Conservation (phyloP, 441 rosid genomes). For the Manihot esculenta region DNA sequence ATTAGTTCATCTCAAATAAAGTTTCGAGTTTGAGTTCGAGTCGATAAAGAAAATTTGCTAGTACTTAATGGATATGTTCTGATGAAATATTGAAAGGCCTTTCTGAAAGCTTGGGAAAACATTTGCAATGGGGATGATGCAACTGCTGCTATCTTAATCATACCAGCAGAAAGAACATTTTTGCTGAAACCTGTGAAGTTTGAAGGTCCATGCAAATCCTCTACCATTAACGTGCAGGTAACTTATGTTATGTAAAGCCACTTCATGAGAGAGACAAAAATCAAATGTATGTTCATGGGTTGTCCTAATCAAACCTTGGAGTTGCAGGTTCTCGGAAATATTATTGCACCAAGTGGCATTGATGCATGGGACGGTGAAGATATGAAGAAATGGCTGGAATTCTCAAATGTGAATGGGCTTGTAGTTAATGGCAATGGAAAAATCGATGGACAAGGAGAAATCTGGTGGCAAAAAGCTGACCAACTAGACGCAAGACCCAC, state of each 20-base stretch:
- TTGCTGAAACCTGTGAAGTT: constrained; percentile 34
- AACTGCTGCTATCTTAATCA: constrained; percentile 23
- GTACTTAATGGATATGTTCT: too few relatives aligned
- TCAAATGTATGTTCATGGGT: neutral
- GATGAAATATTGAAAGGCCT: constrained; percentile 21
- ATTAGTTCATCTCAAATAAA: too few relatives aligned
- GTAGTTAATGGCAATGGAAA: constrained; percentile 33
- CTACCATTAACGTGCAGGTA: constrained; percentile 30
- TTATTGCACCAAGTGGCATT: constrained; percentile 30
- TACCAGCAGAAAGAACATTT: constrained; percentile 34
- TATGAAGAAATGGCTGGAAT: constrained; percentile 31
- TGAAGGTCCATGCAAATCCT: constrained; percentile 35
- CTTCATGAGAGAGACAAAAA: neutral
- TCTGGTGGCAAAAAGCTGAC: constrained; percentile 36
- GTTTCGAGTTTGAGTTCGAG: too few relatives aligned
- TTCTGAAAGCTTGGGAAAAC: constrained; percentile 36
- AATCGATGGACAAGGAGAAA: constrained; percentile 41
- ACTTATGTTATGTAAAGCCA: neutral
- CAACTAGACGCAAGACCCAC: constrained; percentile 25
- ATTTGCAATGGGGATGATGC: constrained; percentile 26
- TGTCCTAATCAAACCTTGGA: neutral
- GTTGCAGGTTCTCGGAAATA: constrained; percentile 30
- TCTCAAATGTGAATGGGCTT: constrained; percentile 33
- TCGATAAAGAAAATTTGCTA: too few relatives aligned
- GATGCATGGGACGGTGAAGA: constrained; percentile 25